These are phyloP conservation scores for Umbellularia californica DNA, from an alignment of 164 flowering plant species.

Conservation along the genomic window DNA sequence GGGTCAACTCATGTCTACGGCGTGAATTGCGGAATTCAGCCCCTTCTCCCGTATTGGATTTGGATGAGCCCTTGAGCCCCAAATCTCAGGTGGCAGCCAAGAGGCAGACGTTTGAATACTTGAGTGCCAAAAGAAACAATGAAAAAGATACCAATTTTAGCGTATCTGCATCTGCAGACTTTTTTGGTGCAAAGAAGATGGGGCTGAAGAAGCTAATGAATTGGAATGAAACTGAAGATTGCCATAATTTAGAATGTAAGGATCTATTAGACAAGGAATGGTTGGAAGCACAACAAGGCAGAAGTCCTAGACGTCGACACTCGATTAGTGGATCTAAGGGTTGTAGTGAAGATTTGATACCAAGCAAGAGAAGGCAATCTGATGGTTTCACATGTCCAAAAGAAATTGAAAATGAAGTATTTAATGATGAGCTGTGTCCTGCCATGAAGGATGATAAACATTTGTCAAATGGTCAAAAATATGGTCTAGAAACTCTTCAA, in stretches of 20 bases:
- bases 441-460: constrained; percentile 8
- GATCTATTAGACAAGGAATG: constrained; percentile 31
- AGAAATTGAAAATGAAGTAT: constrained; percentile 42
- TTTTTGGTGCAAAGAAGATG: constrained; percentile 30
- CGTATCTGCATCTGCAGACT: constrained; percentile 29
- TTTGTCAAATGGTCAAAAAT: constrained; percentile 26
- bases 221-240: constrained; percentile 48
- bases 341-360: constrained; percentile 37
- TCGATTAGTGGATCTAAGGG: constrained; percentile 72
- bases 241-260: constrained; percentile 28
- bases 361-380: constrained; percentile 64
- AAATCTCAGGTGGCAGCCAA: constrained; percentile 10
- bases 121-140: background rate
- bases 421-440: constrained; percentile 1
- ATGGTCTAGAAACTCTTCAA: constrained; percentile 28
- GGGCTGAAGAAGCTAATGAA: constrained; percentile 47
- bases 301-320: constrained; percentile 62
- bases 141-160: constrained; percentile 26
- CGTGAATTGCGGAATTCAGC: constrained; percentile 51
- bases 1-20: constrained; percentile 79
- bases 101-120: background rate
- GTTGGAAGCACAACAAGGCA: constrained; percentile 34
- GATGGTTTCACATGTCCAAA: constrained; percentile 54
- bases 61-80: constrained; percentile 38
- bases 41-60: constrained; percentile 5